Conservation (phyloP, 805 yeast species). For the Candida vartiovaarae region DNA sequence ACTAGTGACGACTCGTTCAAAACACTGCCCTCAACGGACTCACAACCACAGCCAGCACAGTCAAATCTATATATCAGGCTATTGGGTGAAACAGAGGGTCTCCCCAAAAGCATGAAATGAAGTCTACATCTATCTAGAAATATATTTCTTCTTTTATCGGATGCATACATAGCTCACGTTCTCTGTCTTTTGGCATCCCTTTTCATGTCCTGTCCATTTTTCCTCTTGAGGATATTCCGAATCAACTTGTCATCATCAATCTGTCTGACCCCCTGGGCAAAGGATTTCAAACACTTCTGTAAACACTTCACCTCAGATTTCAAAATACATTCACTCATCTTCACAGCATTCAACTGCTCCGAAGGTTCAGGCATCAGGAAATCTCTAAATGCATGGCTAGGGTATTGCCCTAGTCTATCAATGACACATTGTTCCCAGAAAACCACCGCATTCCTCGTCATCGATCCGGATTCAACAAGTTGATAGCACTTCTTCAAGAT, state of each 20-base stretch:
- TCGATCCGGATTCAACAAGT: conserved; percentile 38
- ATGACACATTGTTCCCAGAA: conserved; percentile 24
- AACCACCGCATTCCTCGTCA: conserved; percentile 33
- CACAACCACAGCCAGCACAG: conserved; percentile 10
- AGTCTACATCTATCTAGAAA: not conserved
- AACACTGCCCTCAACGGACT: conserved; percentile 24
- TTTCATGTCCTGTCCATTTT: conserved; percentile 21
- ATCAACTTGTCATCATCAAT: conserved; percentile 56
- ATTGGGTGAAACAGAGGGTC: conserved; percentile 15
- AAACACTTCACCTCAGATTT: conserved; percentile 50
- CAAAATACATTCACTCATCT: conserved; percentile 50
- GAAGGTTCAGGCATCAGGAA: conserved; percentile 13
- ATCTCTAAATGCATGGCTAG: conserved; percentile 28
- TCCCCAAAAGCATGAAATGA: conserved; percentile 7
- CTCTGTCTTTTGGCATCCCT: conserved; percentile 25
- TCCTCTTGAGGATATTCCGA: conserved; percentile 52
- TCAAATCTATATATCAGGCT: conserved; percentile 15
- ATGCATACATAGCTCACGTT: not conserved
- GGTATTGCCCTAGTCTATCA: conserved; percentile 39
- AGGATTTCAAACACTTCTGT: conserved; percentile 26
- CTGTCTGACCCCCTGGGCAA: conserved; percentile 28
- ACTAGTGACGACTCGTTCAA: conserved; percentile 44
- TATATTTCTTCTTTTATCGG: not conserved
- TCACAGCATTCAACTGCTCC: conserved; percentile 17
- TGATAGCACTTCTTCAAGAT: conserved; percentile 55